A percentile compares a stretch with the other conserved stretches of the same genome.
These are phyloP conservation scores for Didymella segeticola DNA, from an alignment of 2,329 filamentous ascomycete genomes.

Conservation along the genomic window DNA sequence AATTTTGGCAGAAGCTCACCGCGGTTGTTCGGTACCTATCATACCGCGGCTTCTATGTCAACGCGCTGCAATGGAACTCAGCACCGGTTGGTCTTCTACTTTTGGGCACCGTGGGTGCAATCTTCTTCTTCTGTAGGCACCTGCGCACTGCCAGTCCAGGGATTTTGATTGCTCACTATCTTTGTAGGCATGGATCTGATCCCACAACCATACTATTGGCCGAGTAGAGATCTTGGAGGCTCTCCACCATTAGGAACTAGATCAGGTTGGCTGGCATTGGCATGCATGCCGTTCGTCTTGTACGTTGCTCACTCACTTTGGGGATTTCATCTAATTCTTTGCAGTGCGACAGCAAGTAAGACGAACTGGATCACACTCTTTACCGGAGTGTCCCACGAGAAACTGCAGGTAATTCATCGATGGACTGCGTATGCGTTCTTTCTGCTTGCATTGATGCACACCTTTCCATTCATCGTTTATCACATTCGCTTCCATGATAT, in stretches of 20 bases:
- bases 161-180: background rate
- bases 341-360: conserved; percentile 58
- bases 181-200: conserved; percentile 26
- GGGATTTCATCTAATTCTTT: conserved; percentile 1
- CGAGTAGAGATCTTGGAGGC: conserved; percentile 23
- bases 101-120: conserved; percentile 27
- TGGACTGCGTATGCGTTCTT: conserved; percentile 58
- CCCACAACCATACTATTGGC: conserved; percentile 33
- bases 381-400: conserved; percentile 65
- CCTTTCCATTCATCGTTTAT: conserved; percentile 65
- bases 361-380: conserved; percentile 62
- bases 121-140: conserved; percentile 29
- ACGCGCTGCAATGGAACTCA: conserved; percentile 33
- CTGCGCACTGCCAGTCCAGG: background rate
- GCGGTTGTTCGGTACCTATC: conserved; percentile 35
- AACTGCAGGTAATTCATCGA: conserved; percentile 54
- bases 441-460: conserved; percentile 63
- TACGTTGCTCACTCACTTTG: conserved; percentile 14
- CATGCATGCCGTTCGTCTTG: conserved; percentile 39
- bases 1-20: conserved; percentile 1
- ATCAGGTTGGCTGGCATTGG: conserved; percentile 41
- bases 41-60: conserved; percentile 37
- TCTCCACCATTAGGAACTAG: conserved; percentile 41
- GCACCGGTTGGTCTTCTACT: conserved; percentile 36
- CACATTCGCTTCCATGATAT: conserved; percentile 59